Conservation (phyloP, 2,329 filamentous ascomycete species). For the Sclerotinia nivalis region DNA sequence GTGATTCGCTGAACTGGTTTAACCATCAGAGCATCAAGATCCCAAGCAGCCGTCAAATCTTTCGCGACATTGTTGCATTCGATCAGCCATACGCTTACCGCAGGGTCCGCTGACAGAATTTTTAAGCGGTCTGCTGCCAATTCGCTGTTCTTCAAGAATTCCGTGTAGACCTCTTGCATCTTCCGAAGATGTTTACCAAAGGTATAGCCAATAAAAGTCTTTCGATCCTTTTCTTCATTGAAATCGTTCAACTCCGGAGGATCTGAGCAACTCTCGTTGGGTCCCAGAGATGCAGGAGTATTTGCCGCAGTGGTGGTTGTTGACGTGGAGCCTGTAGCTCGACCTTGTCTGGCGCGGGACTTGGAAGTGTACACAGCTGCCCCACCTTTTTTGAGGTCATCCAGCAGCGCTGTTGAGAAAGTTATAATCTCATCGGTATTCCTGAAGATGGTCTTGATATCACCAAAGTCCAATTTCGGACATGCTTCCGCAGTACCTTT, state of each 20-base stretch:
- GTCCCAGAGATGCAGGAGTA: slow-evolving; percentile 26
- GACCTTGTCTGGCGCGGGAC: slow-evolving; percentile 46
- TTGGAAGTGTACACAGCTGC: slow-evolving; percentile 71
- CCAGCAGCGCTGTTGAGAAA: slow-evolving; percentile 79
- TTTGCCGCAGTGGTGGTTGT: slow-evolving; percentile 20
- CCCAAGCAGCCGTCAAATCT: slow-evolving; percentile 92
- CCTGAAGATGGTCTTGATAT: slow-evolving; percentile 86
- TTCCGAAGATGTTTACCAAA: slow-evolving; percentile 53
- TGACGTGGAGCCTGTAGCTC: slow-evolving; percentile 20
- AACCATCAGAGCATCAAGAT: slow-evolving; percentile 91
- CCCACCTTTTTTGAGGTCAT: slow-evolving; percentile 77
- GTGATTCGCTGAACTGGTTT: slow-evolving; percentile 94
- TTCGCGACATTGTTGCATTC: slow-evolving; percentile 92
- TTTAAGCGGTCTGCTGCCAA: slow-evolving; percentile 61
- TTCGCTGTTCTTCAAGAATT: slow-evolving; percentile 64
- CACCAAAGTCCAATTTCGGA: slow-evolving; percentile 75
- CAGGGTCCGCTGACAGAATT: slow-evolving; percentile 62
- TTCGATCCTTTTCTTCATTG: slow-evolving; percentile 39
- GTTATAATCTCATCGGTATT: slow-evolving; percentile 89
- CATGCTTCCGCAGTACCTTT: slow-evolving; percentile 86
- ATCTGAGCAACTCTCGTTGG: slow-evolving; percentile 34
- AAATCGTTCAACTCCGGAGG: slow-evolving; percentile 35
- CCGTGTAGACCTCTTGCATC: slow-evolving; percentile 62
- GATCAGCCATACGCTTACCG: slow-evolving; percentile 80
- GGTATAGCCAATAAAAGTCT: slow-evolving; percentile 38